Percentiles rank a stretch among this genome's conserved stretches.
Evolutionary conservation across 805 yeast species (phyloP).

Genomic region (Pichia thaimueangensis): DNA sequence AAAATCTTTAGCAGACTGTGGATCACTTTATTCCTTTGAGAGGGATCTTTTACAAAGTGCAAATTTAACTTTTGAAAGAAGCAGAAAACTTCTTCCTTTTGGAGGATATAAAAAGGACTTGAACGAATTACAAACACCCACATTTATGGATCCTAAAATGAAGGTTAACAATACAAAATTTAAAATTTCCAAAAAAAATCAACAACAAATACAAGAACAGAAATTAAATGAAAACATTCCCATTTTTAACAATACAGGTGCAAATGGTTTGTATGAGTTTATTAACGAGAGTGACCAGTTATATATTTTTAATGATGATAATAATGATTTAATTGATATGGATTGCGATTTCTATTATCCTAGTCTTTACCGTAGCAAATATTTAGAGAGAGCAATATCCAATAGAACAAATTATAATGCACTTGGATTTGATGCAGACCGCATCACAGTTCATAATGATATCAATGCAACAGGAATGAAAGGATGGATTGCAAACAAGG

Average conservation of each 20-base stretch:
- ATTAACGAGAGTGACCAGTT: too few species aligned
- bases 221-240: too few species aligned
- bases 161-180: not conserved
- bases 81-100: not conserved
- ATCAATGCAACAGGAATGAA: not conserved
- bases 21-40: slow-evolving; percentile 2
- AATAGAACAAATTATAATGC: not conserved
- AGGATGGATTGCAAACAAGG: slow-evolving; percentile 1
- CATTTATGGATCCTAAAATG: not conserved
- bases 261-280: too few species aligned
- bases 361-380: not conserved
- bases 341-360: not conserved
- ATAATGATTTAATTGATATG: not conserved
- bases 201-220: too few species aligned
- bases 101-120: not conserved
- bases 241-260: too few species aligned
- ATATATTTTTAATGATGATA: too few species aligned
- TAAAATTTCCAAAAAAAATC: too few species aligned
- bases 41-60: slow-evolving; percentile 1
- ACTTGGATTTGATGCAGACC: not conserved
- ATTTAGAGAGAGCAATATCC: not conserved
- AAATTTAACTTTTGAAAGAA: not conserved
- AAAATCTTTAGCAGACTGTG: not conserved
- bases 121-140: not conserved
- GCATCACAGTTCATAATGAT: not conserved